phyloP scores from a whole-genome alignment of 371 early-diverging fungal genomes.

The Mucor ambiguus region DNA sequence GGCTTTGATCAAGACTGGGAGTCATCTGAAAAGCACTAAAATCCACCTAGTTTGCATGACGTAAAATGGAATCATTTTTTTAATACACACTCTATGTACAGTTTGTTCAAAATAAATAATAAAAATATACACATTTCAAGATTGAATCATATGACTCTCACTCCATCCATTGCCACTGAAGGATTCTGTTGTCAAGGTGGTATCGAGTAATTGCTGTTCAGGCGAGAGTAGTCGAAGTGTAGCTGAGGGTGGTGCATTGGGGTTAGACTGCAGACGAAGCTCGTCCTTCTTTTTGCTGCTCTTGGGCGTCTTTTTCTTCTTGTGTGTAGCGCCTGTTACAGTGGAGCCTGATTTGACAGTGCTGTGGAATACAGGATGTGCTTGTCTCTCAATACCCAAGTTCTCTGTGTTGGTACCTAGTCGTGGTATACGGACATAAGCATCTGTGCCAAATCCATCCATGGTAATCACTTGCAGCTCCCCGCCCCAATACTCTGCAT shows the following conservation, averaged over 20 bases:
- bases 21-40: neutral
- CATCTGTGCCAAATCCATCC: conserved; percentile 85
- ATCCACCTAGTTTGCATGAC: neutral
- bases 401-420: conserved; percentile 68
- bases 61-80: neutral
- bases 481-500: conserved; percentile 84
- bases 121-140: conserved; percentile 13
- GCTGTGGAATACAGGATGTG: conserved; percentile 25
- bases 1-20: conserved; percentile 45
- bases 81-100: neutral
- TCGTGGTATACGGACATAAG: conserved; percentile 72
- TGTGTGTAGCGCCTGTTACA: neutral
- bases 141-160: conserved; percentile 30
- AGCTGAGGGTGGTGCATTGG: neutral
- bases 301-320: conserved; percentile 7
- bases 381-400: conserved; percentile 43
- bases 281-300: conserved; percentile 6
- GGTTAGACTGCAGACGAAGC: conserved; percentile 12
- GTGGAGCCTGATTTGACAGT: neutral
- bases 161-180: conserved; percentile 31
- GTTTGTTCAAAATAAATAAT: too few species aligned
- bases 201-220: conserved; percentile 21
- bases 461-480: conserved; percentile 65
- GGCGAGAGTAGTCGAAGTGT: conserved; percentile 4
- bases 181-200: conserved; percentile 17